A percentile compares a stretch with the other conserved stretches of the same genome.
phyloP scores from a whole-genome alignment of 352 stramenopile genomes.

The Pythium utonaiense region DNA sequence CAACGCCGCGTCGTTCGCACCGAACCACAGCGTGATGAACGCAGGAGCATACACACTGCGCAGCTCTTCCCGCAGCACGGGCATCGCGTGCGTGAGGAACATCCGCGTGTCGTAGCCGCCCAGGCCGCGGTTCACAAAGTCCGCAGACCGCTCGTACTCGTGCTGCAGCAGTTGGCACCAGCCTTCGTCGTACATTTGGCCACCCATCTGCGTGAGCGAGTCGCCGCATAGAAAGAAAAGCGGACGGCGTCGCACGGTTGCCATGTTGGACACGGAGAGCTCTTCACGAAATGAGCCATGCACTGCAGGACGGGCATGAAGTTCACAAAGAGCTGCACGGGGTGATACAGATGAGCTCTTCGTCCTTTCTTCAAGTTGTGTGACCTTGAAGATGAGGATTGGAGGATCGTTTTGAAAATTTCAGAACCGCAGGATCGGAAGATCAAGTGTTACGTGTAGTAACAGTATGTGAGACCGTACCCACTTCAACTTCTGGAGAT shows the following conservation, averaged over 20 bases:
- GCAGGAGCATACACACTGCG: slow-evolving; percentile 13
- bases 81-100: slow-evolving; percentile 30
- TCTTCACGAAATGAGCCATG: no score
- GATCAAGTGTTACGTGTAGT: no score
- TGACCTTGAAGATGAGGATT: no score
- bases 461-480: no score
- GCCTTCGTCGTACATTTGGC: slow-evolving; percentile 22
- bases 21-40: slow-evolving; percentile 50
- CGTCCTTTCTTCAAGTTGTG: no score
- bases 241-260: slow-evolving; percentile 11
- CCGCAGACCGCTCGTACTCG: slow-evolving; percentile 46
- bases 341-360: not conserved
- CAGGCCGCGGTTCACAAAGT: slow-evolving; percentile 53
- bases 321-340: not conserved
- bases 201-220: slow-evolving; percentile 57
- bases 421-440: not conserved
- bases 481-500: not conserved
- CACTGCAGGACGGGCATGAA: no score
- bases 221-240: slow-evolving; percentile 53
- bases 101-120: slow-evolving; percentile 51
- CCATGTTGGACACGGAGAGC: not conserved
- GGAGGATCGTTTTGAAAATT: no score
- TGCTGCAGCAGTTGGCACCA: slow-evolving; percentile 45
- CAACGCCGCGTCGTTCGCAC: slow-evolving; percentile 56
- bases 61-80: slow-evolving; percentile 32